Base-by-base conservation (phyloP, 2,329 filamentous ascomycete genomes). In the Penicillium rolfsii region DNA sequence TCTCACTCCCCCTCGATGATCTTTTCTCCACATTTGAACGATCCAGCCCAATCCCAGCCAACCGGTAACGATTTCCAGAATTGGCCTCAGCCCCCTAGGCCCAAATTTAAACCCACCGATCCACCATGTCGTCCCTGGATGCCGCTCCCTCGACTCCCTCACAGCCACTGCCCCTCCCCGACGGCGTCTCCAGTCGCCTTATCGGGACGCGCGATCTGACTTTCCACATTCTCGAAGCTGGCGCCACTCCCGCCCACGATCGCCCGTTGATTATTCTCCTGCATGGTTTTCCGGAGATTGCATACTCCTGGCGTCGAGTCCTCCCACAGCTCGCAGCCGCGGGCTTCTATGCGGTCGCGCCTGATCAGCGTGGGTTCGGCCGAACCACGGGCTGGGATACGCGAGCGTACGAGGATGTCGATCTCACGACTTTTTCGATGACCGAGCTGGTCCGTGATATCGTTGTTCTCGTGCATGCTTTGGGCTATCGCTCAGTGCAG, bases 251-350 rank as follows among this genome's bases (percentile, higher is more conserved):
- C 3, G 59, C 70, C 14, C 72, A 68, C 14, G 68, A 75, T 26
- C 80, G 77, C 6, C 87, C 86, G 1, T 79, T 90, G 11, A 75
- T 90, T 8, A 72, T 90, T 6, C 83, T 89, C 52, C 82, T 85
- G 52, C 88, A 89, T 73, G 88, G 88, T 40, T 91, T 85, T 64
- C 88, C 88, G 1, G 88, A 90, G 69, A 79, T 91, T 2, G 86
- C 88, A 30, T 91, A 84, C 72, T 89, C 87, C 50, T 91, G 88
- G 87, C 84, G 88, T 55, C 85, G 87, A 58, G 75, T 89, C 38
- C 81, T 91, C 67, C 81, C 83, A 6, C 71, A 77, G 0, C 77
- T 91, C n/a, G 85, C 87, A 5, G 73, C 76, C 0, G 79, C 82
- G 5, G 87, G 87, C 30, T 90, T 86, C 74, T 83, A 87, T 69